Base-by-base conservation (phyloP, 2,329 filamentous ascomycete genomes). In the Daldinia sp. region DNA sequence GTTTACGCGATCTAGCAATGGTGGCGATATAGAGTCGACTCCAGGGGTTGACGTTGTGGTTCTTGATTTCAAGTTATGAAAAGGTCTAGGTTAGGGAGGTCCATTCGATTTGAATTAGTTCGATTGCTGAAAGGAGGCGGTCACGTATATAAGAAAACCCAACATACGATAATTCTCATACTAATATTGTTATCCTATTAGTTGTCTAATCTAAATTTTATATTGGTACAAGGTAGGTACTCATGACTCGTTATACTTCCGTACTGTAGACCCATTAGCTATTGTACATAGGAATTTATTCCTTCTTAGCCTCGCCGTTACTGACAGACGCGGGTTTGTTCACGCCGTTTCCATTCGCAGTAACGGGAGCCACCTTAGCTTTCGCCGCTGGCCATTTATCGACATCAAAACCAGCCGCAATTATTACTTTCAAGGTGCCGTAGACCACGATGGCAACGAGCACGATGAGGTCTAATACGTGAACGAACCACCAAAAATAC, bases 401-500 rank as follows among this genome's bases (percentile, higher is more conserved):
- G 15, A 61, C 50, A 39, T 70, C 64, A 19, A 70, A 67, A 35
- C 71, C 68, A 4, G 57, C 64, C 3, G 63, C 51, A 6, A 64
- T 60, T 2, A 58, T 61, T 13, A 55, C 61, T 29, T 63, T 63
- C 29, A 76, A 58, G 13, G 67, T 57, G 4, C 63, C 71, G 51
- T 77, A 77, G 4, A 66, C 66, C 1, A 74, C 17, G 0, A 75
- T 63, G 11, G 71, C 72, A 4, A 79, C 45, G 1, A 82, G 34
- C 1, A 79, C 77, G 57, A 81, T 72, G 6, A 93, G 67, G 73
- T 93, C 89, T 30, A 93, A 63, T 45, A 94, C 83, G 80, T 98
- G 94, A 4, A 95, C 87, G 3, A 86, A 83, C 95, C 95, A 99
- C 95, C 95, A 99, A 53, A 94, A 84, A 79, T 97, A 93, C 82